Conservation (phyloP, 768 basidiomycete genomes). For the Mycena venus region DNA sequence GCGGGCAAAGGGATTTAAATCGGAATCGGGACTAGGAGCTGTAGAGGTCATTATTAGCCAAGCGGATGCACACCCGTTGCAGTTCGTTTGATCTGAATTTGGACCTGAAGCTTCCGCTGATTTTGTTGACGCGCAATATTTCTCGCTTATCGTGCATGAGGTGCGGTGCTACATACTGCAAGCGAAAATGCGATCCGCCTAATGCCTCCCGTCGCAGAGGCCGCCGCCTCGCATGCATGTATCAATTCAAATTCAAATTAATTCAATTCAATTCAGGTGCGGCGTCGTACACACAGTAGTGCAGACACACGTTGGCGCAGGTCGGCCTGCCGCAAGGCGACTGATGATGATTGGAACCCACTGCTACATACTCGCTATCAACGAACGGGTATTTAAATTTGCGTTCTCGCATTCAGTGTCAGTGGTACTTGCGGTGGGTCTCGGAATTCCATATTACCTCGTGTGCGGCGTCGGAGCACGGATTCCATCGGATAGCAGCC, state of each 20-base stretch:
- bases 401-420: too few species aligned
- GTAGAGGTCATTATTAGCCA: conserved; percentile 80
- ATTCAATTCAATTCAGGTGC: not conserved
- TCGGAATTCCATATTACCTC: too few species aligned
- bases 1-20: too few species aligned
- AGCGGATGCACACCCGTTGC: conserved; percentile 81
- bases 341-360: not conserved
- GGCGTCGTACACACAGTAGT: too few species aligned
- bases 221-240: too few species aligned
- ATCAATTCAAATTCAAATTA: too few species aligned
- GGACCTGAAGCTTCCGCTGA: too few species aligned
- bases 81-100: conserved; percentile 59
- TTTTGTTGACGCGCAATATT: not conserved
- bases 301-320: too few species aligned
- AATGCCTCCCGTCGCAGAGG: not conserved
- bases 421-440: not conserved
- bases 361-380: too few species aligned
- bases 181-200: not conserved
- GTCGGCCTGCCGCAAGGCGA: not conserved
- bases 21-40: conserved; percentile 50
- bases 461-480: too few species aligned
- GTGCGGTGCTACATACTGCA: not conserved
- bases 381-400: too few species aligned
- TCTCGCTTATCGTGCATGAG: not conserved
- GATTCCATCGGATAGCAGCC: too few species aligned